A percentile compares a stretch with the other conserved stretches of the same genome.
phyloP scores from a whole-genome alignment of 352 stramenopile species.

The Albugo laibachii region DNA sequence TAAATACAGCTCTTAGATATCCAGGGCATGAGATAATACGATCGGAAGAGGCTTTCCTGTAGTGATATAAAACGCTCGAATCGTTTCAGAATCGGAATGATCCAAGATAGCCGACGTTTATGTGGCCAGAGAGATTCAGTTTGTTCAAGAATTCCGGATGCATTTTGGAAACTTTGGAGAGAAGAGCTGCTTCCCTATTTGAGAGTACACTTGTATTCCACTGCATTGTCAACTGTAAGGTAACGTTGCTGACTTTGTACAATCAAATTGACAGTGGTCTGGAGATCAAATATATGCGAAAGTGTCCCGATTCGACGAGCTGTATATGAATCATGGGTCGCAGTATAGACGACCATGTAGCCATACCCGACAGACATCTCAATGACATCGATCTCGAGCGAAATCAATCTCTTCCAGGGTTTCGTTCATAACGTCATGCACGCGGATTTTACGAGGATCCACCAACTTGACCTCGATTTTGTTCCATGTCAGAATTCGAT shows the following conservation, averaged over 20 bases:
- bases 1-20: constrained; percentile 69
- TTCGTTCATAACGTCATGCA: constrained; percentile 80
- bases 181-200: constrained; percentile 80
- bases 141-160: constrained; percentile 77
- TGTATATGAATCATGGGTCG: constrained; percentile 89
- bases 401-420: constrained; percentile 85
- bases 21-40: constrained; percentile 40
- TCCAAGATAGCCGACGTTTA: constrained; percentile 82
- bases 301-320: constrained; percentile 81
- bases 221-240: constrained; percentile 76
- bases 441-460: constrained; percentile 71
- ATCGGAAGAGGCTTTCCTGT: constrained; percentile 60
- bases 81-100: constrained; percentile 69
- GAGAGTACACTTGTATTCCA: constrained; percentile 82
- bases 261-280: constrained; percentile 68
- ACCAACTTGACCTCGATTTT: constrained; percentile 75
- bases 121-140: constrained; percentile 66
- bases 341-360: constrained; percentile 83
- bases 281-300: constrained; percentile 85
- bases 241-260: constrained; percentile 79
- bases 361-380: constrained; percentile 84
- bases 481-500: constrained; percentile 75
- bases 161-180: constrained; percentile 69
- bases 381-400: constrained; percentile 76
- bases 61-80: constrained; percentile 78